A percentile compares a stretch with the other conserved stretches of the same genome.
These are phyloP conservation scores for Phaeosphaeriaceae sp. DNA, from an alignment of 2,329 filamentous ascomycete species.

Conservation along the genomic window DNA sequence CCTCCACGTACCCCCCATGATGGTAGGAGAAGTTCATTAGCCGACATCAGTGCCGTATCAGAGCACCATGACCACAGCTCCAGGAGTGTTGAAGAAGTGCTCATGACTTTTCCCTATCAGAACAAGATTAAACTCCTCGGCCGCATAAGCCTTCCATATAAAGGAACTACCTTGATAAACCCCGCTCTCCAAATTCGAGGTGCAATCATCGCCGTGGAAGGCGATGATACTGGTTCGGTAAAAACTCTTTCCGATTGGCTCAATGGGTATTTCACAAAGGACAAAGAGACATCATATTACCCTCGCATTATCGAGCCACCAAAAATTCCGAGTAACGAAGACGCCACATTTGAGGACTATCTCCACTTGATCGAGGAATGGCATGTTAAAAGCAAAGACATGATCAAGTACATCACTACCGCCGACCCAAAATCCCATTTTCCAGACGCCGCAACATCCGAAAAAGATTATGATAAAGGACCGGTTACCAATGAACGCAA, in stretches of 20 bases:
- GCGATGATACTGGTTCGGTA: slow-evolving; percentile 69
- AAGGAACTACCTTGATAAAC: slow-evolving; percentile 30
- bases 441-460: slow-evolving; percentile 7
- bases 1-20: slow-evolving; percentile 43
- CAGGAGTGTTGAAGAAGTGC: slow-evolving; percentile 68
- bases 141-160: slow-evolving; percentile 74
- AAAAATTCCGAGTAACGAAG: slow-evolving; percentile 48
- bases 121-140: slow-evolving; percentile 79
- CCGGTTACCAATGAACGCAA: slow-evolving; percentile 10
- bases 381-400: slow-evolving; percentile 76
- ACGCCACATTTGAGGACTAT: slow-evolving; percentile 60
- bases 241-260: slow-evolving; percentile 70
- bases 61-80: slow-evolving; percentile 47
- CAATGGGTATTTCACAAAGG: slow-evolving; percentile 58
- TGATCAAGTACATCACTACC: slow-evolving; percentile 63
- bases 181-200: slow-evolving; percentile 63
- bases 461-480: slow-evolving; percentile 19
- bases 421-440: slow-evolving; percentile 10
- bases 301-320: slow-evolving; percentile 60
- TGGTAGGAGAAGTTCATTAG: slow-evolving; percentile 18
- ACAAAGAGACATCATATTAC: slow-evolving; percentile 53
- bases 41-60: slow-evolving; percentile 20
- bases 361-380: slow-evolving; percentile 72
- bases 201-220: slow-evolving; percentile 83
- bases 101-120: slow-evolving; percentile 75